Base-by-base conservation (phyloP, 1,284 basidiomycete species). In the Melampsora abietis-canadensis region DNA sequence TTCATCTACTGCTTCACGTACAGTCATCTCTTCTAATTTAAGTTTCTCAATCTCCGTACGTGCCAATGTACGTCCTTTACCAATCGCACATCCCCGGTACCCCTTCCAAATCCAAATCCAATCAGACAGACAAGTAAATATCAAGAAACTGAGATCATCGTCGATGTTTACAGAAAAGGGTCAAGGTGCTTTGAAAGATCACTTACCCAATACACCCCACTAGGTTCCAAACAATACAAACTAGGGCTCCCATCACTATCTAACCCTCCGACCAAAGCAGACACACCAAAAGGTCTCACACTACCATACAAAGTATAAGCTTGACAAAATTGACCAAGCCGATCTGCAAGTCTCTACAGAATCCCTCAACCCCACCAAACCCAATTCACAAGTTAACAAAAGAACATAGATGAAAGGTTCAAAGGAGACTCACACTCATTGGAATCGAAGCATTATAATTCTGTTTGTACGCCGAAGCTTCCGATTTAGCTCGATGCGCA, bases 41-140 rank as follows among this genome's bases (percentile, higher is more conserved):
- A 98, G 87, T 83, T 99, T 98, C 84, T 99, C 96, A 69, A 99
- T 85, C 82, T 98, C 96, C 2, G 95, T 98, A 86, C 97, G 98
- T 21, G 96, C 96, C 77, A 98, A 85, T 80, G 97, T 94, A 76
- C 91, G 88, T 24, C 96, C 96, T 83, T 98, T 99, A 70, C 96
- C 96, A 21, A 96, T 89, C 8, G 96, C 96, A 30, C 91, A 91
- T 27, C 92, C 94, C 77, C 92, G 87, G 83, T 96, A 96, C 31
- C 94, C 94, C 91, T 92, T 76, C 6, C 65, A 14, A 15, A 54
- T 54, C n/a, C 12, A 54, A 54, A 24, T 10, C 17, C 17, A 54
- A 12, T 21, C 51, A 21, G 27, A 2, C 4, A 54, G 62, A 24
- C 76, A 67, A 64, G 75, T 40, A 15, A 8, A 27, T n/a, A 27